phyloP scores from a whole-genome alignment of 2,329 filamentous ascomycete species.

The Diaporthe amygdali region DNA sequence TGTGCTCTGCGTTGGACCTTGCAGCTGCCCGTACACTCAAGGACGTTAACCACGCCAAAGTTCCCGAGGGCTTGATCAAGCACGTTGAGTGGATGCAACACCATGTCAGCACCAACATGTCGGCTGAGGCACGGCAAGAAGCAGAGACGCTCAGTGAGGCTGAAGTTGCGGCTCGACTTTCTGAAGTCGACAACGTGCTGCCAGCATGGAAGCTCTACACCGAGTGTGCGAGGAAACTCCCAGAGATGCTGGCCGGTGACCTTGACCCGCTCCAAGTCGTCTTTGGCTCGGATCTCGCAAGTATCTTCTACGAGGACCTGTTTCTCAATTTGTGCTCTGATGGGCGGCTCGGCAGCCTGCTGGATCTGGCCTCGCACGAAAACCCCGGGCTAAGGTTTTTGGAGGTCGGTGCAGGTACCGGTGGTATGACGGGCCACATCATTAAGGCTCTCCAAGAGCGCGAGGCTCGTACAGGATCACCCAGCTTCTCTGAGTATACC shows the following conservation, averaged over 20 bases:
- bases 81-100: slow-evolving; percentile 40
- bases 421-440: slow-evolving; percentile 14
- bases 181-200: slow-evolving; percentile 32
- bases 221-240: slow-evolving; percentile 35
- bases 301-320: slow-evolving; percentile 40
- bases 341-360: slow-evolving; percentile 31
- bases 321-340: slow-evolving; percentile 27
- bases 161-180: slow-evolving; percentile 33
- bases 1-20: slow-evolving; percentile 29
- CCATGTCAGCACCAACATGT: slow-evolving; percentile 27
- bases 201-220: slow-evolving; percentile 39
- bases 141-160: slow-evolving; percentile 27
- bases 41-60: slow-evolving; percentile 25
- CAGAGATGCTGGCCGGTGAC: slow-evolving; percentile 37
- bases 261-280: slow-evolving; percentile 42
- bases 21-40: slow-evolving; percentile 26
- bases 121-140: slow-evolving; percentile 26
- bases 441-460: neutral
- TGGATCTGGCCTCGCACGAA: slow-evolving; percentile 31
- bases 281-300: slow-evolving; percentile 40
- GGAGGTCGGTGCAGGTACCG: slow-evolving; percentile 15
- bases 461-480: slow-evolving; percentile 2
- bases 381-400: slow-evolving; percentile 13
- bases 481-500: slow-evolving; percentile 11
- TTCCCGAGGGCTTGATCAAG: slow-evolving; percentile 29